Conservation (phyloP, 2,329 filamentous ascomycete species). For the Talaromyces sp. region DNA sequence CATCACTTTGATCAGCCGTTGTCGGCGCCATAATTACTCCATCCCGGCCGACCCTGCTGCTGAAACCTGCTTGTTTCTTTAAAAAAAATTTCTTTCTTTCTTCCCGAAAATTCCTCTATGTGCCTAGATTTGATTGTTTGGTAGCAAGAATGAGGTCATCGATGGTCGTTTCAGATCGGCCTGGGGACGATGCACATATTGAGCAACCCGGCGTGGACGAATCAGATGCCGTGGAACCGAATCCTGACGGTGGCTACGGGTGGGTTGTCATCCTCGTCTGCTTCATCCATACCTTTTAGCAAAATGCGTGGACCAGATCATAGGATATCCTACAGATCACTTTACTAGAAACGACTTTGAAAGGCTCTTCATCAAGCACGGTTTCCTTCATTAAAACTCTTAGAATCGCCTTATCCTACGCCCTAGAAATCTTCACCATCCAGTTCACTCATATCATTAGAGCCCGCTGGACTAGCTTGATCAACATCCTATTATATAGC, state of each 20-base stretch:
- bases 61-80: too few relatives aligned
- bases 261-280: constrained; percentile 2
- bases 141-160: too few relatives aligned
- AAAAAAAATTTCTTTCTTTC: too few relatives aligned
- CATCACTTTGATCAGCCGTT: too few relatives aligned
- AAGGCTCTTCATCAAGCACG: neutral
- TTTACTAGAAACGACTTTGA: neutral
- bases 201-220: too few relatives aligned
- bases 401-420: neutral
- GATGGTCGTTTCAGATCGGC: too few relatives aligned
- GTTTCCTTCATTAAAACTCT: neutral
- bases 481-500: neutral
- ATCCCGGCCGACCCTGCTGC: too few relatives aligned
- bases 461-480: neutral
- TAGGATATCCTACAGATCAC: neutral
- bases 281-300: neutral
- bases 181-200: too few relatives aligned
- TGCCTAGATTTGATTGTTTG: too few relatives aligned
- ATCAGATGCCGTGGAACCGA: neutral
- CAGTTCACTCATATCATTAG: neutral
- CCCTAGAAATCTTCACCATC: neutral
- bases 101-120: too few relatives aligned
- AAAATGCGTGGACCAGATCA: constrained; percentile 2
- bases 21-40: too few relatives aligned
- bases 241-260: neutral